These are phyloP conservation scores for Perilla frutescens DNA, from an alignment of 257 asterid genomes.

Conservation along the genomic window DNA sequence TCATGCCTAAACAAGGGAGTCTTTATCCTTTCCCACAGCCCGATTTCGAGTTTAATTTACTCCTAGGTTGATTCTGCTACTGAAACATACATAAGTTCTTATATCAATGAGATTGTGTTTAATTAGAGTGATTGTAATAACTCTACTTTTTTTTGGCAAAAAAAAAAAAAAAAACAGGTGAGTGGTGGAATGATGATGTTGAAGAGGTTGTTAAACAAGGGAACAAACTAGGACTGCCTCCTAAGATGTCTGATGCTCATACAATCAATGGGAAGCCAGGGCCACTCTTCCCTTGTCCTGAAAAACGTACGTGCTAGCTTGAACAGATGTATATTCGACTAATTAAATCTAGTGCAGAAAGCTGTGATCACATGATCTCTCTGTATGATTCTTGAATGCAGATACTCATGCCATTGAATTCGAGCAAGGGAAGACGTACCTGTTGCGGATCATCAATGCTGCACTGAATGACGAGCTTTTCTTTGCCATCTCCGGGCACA, in stretches of 20 bases:
- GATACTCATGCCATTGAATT: slow-evolving; percentile 59
- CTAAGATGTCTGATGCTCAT: slow-evolving; percentile 48
- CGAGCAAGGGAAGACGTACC: slow-evolving; percentile 42
- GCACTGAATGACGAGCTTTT: slow-evolving; percentile 66
- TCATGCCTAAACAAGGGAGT: slow-evolving; percentile 58
- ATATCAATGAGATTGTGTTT: not conserved
- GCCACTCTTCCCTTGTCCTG: slow-evolving; percentile 51
- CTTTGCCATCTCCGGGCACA: slow-evolving; percentile 61
- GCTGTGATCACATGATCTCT: not conserved
- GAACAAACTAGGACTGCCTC: slow-evolving; percentile 46
- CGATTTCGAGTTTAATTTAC: slow-evolving; percentile 33
- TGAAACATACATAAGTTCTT: not conserved
- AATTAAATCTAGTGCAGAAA: not conserved
- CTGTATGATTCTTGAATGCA: slow-evolving; percentile 22
- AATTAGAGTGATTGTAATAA: not conserved
- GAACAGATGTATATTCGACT: not conserved
- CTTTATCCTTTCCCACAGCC: slow-evolving; percentile 76
- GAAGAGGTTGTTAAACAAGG: slow-evolving; percentile 50
- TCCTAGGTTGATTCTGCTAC: slow-evolving; percentile 36
- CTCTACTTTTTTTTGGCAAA: slow-evolving; percentile 4
- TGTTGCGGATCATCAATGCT: slow-evolving; percentile 44
- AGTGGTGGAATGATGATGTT: slow-evolving; percentile 53
- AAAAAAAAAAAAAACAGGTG: slow-evolving; percentile 28
- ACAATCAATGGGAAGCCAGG: slow-evolving; percentile 56
- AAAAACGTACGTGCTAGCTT: slow-evolving; percentile 33